Evolutionary conservation across 345 rosid genomes (phyloP).

Genomic region (Sonneratia alba): DNA sequence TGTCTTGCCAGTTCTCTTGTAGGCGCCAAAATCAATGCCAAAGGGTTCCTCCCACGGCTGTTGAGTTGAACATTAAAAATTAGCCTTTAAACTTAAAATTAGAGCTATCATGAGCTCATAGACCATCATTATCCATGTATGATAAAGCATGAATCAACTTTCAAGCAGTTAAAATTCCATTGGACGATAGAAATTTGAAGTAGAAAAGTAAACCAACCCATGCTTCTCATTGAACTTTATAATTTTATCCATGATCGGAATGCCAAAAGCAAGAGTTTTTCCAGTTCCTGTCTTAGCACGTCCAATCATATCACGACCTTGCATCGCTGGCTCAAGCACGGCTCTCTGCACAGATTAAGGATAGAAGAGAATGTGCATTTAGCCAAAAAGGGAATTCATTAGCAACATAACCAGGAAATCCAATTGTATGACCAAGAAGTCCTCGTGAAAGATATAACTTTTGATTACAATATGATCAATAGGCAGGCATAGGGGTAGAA

Average conservation of each 20-base stretch:
- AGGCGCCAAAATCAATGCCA: conserved; percentile 85
- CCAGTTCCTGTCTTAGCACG: conserved; percentile 96
- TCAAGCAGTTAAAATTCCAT: background rate
- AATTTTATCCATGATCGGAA: conserved; percentile 74
- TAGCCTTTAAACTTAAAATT: background rate
- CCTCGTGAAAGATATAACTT: too few relatives aligned
- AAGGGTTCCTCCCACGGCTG: conserved; percentile 82
- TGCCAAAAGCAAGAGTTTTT: conserved; percentile 97
- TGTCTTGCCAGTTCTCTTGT: conserved; percentile 96
- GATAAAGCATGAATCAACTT: background rate
- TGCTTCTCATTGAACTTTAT: conserved; percentile 67
- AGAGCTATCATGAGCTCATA: too few relatives aligned
- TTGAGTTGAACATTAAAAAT: background rate
- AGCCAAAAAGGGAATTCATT: background rate
- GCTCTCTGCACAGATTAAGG: conserved; percentile 42
- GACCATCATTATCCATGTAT: background rate
- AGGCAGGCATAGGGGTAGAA: too few relatives aligned
- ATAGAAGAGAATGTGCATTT: too few relatives aligned
- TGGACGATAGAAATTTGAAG: background rate
- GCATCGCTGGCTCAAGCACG: conserved; percentile 93
- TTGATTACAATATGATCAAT: too few relatives aligned
- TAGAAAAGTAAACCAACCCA: conserved; percentile 45
- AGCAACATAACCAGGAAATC: too few relatives aligned
- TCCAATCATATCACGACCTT: conserved; percentile 86
- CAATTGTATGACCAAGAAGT: too few relatives aligned